phyloP scores from a whole-genome alignment of 306 rosid genomes.

The Cajanus cajan region DNA sequence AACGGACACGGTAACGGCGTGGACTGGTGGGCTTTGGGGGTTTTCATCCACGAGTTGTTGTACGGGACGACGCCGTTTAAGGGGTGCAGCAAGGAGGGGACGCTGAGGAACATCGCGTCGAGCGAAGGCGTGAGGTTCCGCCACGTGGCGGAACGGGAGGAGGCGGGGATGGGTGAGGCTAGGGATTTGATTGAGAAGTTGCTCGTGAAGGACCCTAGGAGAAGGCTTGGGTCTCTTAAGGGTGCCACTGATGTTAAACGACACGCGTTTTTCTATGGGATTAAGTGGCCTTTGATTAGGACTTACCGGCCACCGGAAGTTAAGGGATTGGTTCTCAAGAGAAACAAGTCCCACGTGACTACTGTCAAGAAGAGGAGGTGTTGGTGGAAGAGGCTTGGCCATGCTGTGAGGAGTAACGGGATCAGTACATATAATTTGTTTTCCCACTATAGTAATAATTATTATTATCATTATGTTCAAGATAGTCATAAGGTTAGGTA shows the following conservation, averaged over 20 bases:
- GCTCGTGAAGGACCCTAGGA: slow-evolving; percentile 63
- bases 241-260: slow-evolving; percentile 84
- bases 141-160: slow-evolving; percentile 41
- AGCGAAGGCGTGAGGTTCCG: slow-evolving; percentile 49
- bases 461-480: slow-evolving; percentile 42
- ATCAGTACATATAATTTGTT: slow-evolving; percentile 16
- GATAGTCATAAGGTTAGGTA: slow-evolving; percentile 17
- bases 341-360: slow-evolving; percentile 36
- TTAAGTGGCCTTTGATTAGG: slow-evolving; percentile 85
- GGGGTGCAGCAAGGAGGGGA: slow-evolving; percentile 68
- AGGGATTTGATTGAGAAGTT: slow-evolving; percentile 65
- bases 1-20: slow-evolving; percentile 84
- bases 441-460: slow-evolving; percentile 37
- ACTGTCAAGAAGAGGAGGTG: slow-evolving; percentile 36
- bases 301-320: slow-evolving; percentile 65
- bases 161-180: slow-evolving; percentile 51
- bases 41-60: slow-evolving; percentile 62
- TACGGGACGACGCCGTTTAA: slow-evolving; percentile 87
- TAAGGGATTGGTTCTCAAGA: slow-evolving; percentile 43
- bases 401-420: slow-evolving; percentile 25
- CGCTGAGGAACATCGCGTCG: slow-evolving; percentile 72
- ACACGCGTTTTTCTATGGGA: slow-evolving; percentile 78
- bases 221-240: slow-evolving; percentile 59
- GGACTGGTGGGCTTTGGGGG: slow-evolving; percentile 98
- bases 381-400: slow-evolving; percentile 60